Base-by-base conservation (phyloP, 495 filamentous ascomycete genomes). In the Sporormia fimetaria region DNA sequence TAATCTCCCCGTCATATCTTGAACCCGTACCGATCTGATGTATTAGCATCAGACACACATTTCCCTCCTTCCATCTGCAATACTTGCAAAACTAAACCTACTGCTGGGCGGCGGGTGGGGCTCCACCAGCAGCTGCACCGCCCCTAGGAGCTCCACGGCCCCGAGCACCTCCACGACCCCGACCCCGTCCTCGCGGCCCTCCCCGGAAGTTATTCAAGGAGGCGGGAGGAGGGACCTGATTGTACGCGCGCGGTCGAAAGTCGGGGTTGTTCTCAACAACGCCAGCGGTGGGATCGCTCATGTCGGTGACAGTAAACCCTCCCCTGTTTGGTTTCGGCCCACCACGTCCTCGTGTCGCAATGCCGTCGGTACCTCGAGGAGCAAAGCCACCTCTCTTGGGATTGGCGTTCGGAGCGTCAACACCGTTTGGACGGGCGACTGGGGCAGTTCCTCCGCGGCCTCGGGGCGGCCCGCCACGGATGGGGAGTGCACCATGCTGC, bases 161-260 rank as follows among this genome's bases (percentile, higher is more conserved):
- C 15, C 52, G 35, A 16, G 18, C 33, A 9, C 47, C 47, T 6
- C 51, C 33, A 31, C 56, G 32, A 20, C 47, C 57, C n/a, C 56
- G 47, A 5, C 47, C 48, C 14, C 59, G 50, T 14, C 52, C 49
- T 27, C 54, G 25, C n/a, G n/a, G n/a, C 17, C 57, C 56, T 6
- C 54, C 61, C n/a, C 76, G 61, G 16, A 63, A 59, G 10, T 59
- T 35, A 46, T 87, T 73, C 22, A 90, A 49, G 24, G 47, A 72
- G 20, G 81, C 59, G 0, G 88, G 88, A 4, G 90, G 90, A 3
- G 90, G 86, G 6, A 88, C 82, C 36, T 74, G 74, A 23, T 68
- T 67, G 53, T 90, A 93, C 39, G 61, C 66, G 50, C 75, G 68
- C 18, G 73, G 72, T 18, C 63, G 64, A 59, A 75, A 76, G 37